These are phyloP conservation scores for Hordeum marinum DNA, from an alignment of 176 grass and related monocot genomes.

Conservation along the genomic window DNA sequence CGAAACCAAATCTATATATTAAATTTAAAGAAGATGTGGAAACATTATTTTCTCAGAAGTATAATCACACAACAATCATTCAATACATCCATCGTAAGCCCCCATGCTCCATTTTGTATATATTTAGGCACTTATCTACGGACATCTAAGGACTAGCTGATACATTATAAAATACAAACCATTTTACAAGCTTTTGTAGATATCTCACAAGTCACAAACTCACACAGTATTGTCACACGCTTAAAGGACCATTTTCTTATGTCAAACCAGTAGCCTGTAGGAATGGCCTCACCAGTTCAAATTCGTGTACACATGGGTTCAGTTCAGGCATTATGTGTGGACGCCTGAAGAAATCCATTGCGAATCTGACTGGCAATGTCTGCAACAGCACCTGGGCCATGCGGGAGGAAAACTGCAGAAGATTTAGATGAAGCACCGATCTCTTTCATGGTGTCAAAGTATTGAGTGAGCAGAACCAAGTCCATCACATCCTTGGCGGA, in stretches of 20 bases:
- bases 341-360: constrained; percentile 36
- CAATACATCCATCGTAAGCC: not conserved
- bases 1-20: not conserved
- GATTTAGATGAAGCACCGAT: constrained; percentile 39
- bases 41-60: not conserved
- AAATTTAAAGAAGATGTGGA: not conserved
- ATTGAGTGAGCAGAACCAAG: constrained; percentile 32
- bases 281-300: not conserved
- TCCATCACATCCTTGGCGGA: constrained; percentile 49
- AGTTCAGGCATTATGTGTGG: not conserved
- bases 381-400: constrained; percentile 48
- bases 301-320: not conserved
- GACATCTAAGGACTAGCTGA: not conserved
- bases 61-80: not conserved
- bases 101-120: not conserved
- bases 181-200: constrained; percentile 7
- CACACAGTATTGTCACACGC: not conserved
- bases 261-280: not conserved
- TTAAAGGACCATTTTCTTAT: constrained; percentile 10
- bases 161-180: not conserved
- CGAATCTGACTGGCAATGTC: constrained; percentile 35
- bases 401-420: constrained; percentile 42
- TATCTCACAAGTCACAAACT: not conserved
- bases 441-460: constrained; percentile 47
- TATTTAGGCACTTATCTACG: not conserved